Percentiles rank a stretch among this genome's conserved stretches.
These are phyloP conservation scores for Ascochyta pisi DNA, from an alignment of 2,329 filamentous ascomycete species.

Conservation along the genomic window DNA sequence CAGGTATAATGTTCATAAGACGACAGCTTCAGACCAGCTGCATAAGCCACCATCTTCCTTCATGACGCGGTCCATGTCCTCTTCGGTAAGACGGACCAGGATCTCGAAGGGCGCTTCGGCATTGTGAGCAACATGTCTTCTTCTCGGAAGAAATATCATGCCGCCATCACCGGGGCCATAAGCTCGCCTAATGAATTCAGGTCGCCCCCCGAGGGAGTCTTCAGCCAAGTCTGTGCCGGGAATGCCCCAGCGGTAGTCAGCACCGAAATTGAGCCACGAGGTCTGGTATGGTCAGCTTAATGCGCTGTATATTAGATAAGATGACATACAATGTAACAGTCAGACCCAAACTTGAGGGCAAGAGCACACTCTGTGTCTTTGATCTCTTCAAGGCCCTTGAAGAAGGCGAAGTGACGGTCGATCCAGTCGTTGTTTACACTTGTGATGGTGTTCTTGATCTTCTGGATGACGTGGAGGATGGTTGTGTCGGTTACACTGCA, in stretches of 20 bases:
- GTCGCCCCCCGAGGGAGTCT: slow-evolving; percentile 35
- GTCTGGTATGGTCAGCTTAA: slow-evolving; percentile 21
- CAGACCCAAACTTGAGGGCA: slow-evolving; percentile 38
- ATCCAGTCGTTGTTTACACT: slow-evolving; percentile 44
- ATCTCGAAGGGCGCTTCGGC: slow-evolving; percentile 45
- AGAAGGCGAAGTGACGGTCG: slow-evolving; percentile 37
- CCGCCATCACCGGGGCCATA: slow-evolving; percentile 42
- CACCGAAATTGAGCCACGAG: slow-evolving; percentile 46
- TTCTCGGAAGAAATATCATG: slow-evolving; percentile 45
- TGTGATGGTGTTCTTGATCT: slow-evolving; percentile 37
- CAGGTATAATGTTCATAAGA: slow-evolving; percentile 21
- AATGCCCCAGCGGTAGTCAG: slow-evolving; percentile 43
- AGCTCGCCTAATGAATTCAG: slow-evolving; percentile 44
- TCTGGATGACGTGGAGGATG: slow-evolving; percentile 35
- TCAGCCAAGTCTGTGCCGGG: slow-evolving; percentile 38
- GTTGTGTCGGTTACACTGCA: slow-evolving; percentile 41
- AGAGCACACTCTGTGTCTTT: slow-evolving; percentile 41
- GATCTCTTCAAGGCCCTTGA: slow-evolving; percentile 39
- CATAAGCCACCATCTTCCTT: slow-evolving; percentile 38
- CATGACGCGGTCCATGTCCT: slow-evolving; percentile 43
- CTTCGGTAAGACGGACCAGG: slow-evolving; percentile 41
- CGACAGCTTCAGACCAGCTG: slow-evolving; percentile 38
- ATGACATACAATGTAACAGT: slow-evolving; percentile 38
- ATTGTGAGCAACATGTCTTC: slow-evolving; percentile 29
- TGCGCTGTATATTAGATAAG: neutral